Conservation (phyloP, 2,329 filamentous ascomycete species). For the Raffaelea arxii region DNA sequence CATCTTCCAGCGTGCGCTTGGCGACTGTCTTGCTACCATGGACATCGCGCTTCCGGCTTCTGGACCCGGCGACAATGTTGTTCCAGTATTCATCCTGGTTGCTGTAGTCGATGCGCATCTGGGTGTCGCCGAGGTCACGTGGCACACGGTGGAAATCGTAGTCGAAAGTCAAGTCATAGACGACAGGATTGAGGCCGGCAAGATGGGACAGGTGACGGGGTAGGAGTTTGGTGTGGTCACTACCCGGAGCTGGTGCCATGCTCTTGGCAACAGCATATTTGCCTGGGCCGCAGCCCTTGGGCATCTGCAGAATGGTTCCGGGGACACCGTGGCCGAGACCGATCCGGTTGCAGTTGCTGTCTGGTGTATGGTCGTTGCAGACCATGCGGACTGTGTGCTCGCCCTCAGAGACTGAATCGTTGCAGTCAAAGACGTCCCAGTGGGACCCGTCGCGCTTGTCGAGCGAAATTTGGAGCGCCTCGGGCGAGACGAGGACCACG, state of each 20-base stretch:
- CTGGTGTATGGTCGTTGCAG: conserved; percentile 22
- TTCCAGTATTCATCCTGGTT: conserved; percentile 28
- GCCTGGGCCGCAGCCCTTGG: conserved; percentile 26
- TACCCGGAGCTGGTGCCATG: conserved; percentile 13
- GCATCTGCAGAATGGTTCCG: conserved; percentile 31
- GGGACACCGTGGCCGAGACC: conserved; percentile 21
- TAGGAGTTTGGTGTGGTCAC: background rate
- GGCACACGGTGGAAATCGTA: conserved; percentile 22
- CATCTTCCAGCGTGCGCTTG: background rate
- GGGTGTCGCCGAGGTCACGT: background rate
- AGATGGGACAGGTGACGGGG: background rate
- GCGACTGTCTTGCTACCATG: background rate
- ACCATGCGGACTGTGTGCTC: conserved; percentile 25
- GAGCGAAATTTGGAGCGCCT: conserved; percentile 22
- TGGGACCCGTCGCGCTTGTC: conserved; percentile 33
- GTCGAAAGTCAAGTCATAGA: conserved; percentile 29
- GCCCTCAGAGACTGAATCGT: too few species aligned
- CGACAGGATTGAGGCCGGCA: conserved; percentile 7
- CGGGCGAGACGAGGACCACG: conserved; percentile 21
- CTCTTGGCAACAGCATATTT: conserved; percentile 27
- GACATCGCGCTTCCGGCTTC: too few species aligned
- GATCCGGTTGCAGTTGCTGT: conserved; percentile 29
- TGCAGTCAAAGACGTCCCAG: conserved; percentile 31
- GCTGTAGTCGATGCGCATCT: conserved; percentile 27
- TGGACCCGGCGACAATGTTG: conserved; percentile 19